Evolutionary conservation across 202 grass and related monocot genomes (phyloP), one percentile per base, ranked within the genome.

Genomic region (Sporobolus alterniflorus): DNA sequence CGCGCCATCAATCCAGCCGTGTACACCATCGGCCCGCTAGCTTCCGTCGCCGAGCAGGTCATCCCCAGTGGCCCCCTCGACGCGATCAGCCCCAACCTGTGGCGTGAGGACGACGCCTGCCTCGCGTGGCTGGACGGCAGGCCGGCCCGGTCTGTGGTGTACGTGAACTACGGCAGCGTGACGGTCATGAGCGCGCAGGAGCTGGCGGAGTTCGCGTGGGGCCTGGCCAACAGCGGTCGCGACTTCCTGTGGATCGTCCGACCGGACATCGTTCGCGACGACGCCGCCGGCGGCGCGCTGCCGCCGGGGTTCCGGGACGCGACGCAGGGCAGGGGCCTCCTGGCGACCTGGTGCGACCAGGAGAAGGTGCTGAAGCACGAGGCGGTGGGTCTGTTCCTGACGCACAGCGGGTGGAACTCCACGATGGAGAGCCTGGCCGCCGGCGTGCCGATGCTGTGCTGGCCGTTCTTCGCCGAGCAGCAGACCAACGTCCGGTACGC

Each of bases 381-480:
- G 71, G 86, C 90, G 21, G 52, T 92, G 8, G 90, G 72, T 8
- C 28, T 64, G 16, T 94, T 94, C 83, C 71, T 94, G 39, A 94
- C 79, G 67, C 91, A 91, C 81, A 20, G 54, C 75, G 91, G 91
- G 10, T 90, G 88, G 88, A 94, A 94, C 72, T 94, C 91, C 0
- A 85, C 69, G 20, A 14, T 76, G 9, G 92, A 83, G 67, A 78
- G 71, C 43, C 34, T 90, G 7, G 17, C 41, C 69, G 50, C 21
- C 1, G 87, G 87, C 1, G 76, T 92, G 84, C 87, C 93, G 0
- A 67, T 94, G 86, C 44, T 94, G 22, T 69, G 82, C 70, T 94
- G 92, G 92, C 88, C 92, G 2, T 94, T 89, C 79, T 91, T 91
- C 76, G 88, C 91, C 5, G 88, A 94, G 83, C 92, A 94, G 72